Evolutionary conservation across 2,329 filamentous ascomycete genomes (phyloP).

Genomic region (Colletotrichum sp.): DNA sequence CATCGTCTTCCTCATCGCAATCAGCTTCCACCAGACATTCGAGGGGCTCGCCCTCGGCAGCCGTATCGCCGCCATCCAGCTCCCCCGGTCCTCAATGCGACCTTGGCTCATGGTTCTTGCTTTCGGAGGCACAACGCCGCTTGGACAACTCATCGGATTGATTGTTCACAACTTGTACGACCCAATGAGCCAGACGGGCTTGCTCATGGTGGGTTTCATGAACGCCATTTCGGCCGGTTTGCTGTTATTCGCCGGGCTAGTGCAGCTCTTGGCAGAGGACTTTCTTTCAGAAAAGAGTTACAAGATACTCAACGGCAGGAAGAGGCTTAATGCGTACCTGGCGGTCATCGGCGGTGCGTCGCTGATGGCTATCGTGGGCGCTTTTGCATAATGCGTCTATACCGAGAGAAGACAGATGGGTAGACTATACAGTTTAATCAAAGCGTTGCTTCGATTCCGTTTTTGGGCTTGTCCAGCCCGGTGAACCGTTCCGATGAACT

Average conservation of each 20-base stretch:
- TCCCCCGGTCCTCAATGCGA: slow-evolving; percentile 72
- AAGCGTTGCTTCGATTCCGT: not conserved
- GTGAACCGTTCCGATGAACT: not conserved
- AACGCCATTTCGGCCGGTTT: slow-evolving; percentile 85
- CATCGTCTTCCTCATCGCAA: slow-evolving; percentile 79
- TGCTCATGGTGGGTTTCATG: slow-evolving; percentile 86
- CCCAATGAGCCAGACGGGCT: slow-evolving; percentile 74
- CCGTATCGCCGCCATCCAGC: slow-evolving; percentile 83
- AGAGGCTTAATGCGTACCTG: slow-evolving; percentile 65
- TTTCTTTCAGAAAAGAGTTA: slow-evolving; percentile 81
- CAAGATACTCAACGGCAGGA: slow-evolving; percentile 65
- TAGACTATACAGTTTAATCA: not conserved
- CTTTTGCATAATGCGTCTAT: slow-evolving; percentile 61
- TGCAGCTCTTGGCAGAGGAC: slow-evolving; percentile 85
- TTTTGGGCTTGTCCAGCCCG: not conserved
- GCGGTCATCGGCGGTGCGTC: slow-evolving; percentile 68
- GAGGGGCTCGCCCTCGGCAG: slow-evolving; percentile 86
- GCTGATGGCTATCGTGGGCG: slow-evolving; percentile 75
- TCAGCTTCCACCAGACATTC: slow-evolving; percentile 86
- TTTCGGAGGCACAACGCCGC: slow-evolving; percentile 69
- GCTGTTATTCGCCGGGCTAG: slow-evolving; percentile 80
- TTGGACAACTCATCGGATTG: slow-evolving; percentile 75
- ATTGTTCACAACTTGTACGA: slow-evolving; percentile 81
- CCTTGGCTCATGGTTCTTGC: slow-evolving; percentile 86
- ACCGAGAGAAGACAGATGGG: not conserved